These are phyloP conservation scores for Forsythia suspensa DNA, from an alignment of 257 asterid species.

Conservation along the genomic window DNA sequence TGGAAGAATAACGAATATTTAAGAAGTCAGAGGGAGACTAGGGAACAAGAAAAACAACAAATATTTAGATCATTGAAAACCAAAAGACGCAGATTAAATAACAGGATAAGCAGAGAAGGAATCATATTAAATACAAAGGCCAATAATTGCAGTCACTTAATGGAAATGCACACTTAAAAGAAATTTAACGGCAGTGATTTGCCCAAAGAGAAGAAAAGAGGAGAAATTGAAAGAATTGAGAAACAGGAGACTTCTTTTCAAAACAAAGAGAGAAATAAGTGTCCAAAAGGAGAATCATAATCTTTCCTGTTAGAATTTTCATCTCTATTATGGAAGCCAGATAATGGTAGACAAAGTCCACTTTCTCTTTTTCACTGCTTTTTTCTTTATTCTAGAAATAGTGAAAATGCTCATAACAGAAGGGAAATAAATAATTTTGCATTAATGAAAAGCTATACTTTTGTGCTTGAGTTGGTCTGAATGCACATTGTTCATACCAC, in stretches of 20 bases:
- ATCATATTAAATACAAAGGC: slow-evolving; percentile 8
- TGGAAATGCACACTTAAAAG: background rate
- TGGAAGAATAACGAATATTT: slow-evolving; percentile 18
- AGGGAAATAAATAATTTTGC: background rate
- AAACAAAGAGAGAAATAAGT: background rate
- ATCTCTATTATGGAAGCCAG: background rate
- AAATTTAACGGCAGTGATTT: background rate
- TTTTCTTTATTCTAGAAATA: background rate
- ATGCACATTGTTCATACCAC: background rate
- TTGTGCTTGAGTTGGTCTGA: slow-evolving; percentile 3
- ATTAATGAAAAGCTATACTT: background rate
- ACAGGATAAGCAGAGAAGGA: background rate
- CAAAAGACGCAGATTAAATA: background rate
- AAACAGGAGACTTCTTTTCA: background rate
- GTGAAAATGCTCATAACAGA: background rate
- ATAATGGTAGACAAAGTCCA: background rate
- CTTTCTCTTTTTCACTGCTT: background rate
- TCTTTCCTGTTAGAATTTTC: background rate
- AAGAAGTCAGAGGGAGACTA: slow-evolving; percentile 18
- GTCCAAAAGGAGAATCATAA: background rate
- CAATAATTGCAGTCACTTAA: background rate
- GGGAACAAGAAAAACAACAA: background rate
- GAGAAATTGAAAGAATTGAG: background rate
- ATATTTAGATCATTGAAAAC: background rate
- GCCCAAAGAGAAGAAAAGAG: slow-evolving; percentile 4